Base-by-base conservation (phyloP, 2,329 filamentous ascomycete species). In the Endoconidiophora laricicola region DNA sequence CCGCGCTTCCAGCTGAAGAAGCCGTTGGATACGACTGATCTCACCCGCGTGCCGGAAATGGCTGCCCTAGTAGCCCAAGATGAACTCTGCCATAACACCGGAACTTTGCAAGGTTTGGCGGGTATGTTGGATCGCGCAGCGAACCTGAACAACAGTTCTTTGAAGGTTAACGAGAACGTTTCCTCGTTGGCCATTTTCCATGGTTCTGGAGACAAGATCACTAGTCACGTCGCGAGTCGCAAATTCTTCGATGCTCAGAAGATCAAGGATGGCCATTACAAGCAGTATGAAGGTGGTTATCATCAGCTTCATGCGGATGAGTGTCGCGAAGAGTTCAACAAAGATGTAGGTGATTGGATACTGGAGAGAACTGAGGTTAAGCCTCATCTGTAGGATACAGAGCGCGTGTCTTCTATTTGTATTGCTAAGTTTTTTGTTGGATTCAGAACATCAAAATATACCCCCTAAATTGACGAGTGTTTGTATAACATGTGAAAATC, bases 41-140 rank as follows among this genome's bases (percentile, higher is more conserved):
- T 94, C 49, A 79, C 73, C 36, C 76, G 86, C 22, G 83, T 90
- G 62, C 68, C 73, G 22, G 74, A 66, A 20, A 75, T 85, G 2
- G 71, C 74, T 48, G 68, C 74, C 58, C 71, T 69, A 23, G 73
- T 84, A 55, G 66, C 67, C 2, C 71, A 75, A 26, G 88, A 95
- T 63, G 60, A 70, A 46, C 69, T 94, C 48, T 78, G 80, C 63
- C 87, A 94, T 65, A 74, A 90, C 62, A 90, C 79, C 2, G 88
- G 86, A 36, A 94, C 88, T 5, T 70, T 94, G n/a, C 81, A 88
- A 62, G 84, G 84, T 1, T 62, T 94, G 33, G 74, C 82, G 0
- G 80, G 76, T 0, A 72, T 94, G 73, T 66, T 95, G 55, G 85
- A 93, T 61, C 75, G 88, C 23, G 81, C 81, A 1, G 66, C 66